Conservation (phyloP, 2,329 filamentous ascomycete species). For the Colletotrichum sublineola region DNA sequence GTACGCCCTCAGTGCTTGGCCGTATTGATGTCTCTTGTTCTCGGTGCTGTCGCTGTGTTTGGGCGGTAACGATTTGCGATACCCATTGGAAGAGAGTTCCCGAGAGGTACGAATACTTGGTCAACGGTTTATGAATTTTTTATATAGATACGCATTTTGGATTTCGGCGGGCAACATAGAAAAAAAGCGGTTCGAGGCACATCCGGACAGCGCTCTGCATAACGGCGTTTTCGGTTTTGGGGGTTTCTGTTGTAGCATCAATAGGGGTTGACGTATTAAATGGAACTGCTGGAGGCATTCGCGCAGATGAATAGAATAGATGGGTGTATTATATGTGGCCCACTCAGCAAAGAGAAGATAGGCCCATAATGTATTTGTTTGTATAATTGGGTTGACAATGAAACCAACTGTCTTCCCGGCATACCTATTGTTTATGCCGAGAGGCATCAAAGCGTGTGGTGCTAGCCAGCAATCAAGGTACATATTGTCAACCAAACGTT, state of each 20-base stretch:
- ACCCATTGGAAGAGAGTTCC: neutral
- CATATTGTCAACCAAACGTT: neutral
- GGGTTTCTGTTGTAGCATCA: neutral
- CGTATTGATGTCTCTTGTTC: constrained; percentile 47
- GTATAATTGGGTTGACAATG: neutral
- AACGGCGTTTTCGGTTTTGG: constrained; percentile 21
- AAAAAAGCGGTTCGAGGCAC: constrained; percentile 11
- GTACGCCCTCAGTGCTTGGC: constrained; percentile 45
- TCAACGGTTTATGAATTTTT: neutral
- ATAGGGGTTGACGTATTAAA: neutral
- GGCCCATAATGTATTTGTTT: neutral
- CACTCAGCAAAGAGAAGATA: no score
- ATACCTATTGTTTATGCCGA: neutral
- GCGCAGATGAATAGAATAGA: constrained; percentile 1
- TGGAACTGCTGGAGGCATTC: neutral
- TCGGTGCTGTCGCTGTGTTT: constrained; percentile 42
- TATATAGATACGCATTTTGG: neutral
- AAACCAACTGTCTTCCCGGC: no score
- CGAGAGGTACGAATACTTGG: neutral
- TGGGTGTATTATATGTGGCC: neutral
- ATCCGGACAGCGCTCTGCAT: constrained; percentile 18
- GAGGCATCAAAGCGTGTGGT: neutral
- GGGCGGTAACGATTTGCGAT: constrained; percentile 28
- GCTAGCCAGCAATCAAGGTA: neutral
- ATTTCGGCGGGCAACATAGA: constrained; percentile 9